Conservation (phyloP, 129 eudicot species). For the Lonicera japonica region DNA sequence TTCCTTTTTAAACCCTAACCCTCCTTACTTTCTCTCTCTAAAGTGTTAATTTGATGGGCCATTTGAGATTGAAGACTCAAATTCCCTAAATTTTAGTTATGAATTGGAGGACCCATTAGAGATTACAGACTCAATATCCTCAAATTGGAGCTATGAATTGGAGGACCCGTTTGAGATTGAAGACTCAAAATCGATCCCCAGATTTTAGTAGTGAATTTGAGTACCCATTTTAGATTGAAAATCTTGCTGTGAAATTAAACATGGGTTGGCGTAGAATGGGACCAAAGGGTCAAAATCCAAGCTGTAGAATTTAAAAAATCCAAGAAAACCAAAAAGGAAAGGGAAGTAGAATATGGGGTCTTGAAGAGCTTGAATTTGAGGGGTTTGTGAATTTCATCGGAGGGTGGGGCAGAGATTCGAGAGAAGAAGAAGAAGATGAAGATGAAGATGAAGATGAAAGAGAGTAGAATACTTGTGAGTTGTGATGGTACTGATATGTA, state of each 20-base stretch:
- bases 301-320: constrained; percentile 38
- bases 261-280: not conserved
- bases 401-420: constrained; percentile 56
- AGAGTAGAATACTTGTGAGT: constrained; percentile 66
- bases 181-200: constrained; percentile 2
- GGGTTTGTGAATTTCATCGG: constrained; percentile 53
- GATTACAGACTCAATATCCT: constrained; percentile 2
- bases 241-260: constrained; percentile 25
- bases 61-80: too few relatives aligned
- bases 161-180: too few relatives aligned
- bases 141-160: too few relatives aligned
- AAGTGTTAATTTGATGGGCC: too few relatives aligned
- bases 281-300: constrained; percentile 47
- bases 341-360: constrained; percentile 47
- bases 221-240: constrained; percentile 29
- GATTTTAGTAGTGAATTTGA: constrained; percentile 7
- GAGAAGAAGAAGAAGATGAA: too few relatives aligned
- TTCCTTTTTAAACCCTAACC: too few relatives aligned
- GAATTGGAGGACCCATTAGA: too few relatives aligned
- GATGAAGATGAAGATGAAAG: too few relatives aligned
- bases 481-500: constrained; percentile 80
- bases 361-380: constrained; percentile 34
- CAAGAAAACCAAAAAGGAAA: constrained; percentile 36
- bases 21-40: too few relatives aligned
- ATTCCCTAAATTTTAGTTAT: too few relatives aligned